Evolutionary conservation across 2,329 filamentous ascomycete species (phyloP).

Genomic region (Hymenoscyphus linearis): DNA sequence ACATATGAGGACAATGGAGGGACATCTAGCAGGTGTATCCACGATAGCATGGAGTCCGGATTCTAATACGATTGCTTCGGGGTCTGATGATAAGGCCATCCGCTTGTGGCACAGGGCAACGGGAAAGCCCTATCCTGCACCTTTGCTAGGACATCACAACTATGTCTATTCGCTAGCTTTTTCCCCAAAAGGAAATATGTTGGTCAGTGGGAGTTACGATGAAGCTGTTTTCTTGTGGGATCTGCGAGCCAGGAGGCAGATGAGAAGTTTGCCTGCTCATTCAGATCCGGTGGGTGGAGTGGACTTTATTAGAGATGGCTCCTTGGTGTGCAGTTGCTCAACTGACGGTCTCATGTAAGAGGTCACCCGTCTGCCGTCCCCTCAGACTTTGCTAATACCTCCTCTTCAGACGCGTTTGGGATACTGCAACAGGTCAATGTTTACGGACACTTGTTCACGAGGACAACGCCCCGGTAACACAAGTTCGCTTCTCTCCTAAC

Average conservation of each 20-base stretch:
- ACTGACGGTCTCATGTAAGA: constrained; percentile 81
- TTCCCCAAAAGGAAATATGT: constrained; percentile 95
- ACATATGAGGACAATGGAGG: constrained; percentile 83
- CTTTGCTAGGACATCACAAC: constrained; percentile 84
- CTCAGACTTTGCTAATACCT: constrained; percentile 7
- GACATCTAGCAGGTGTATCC: constrained; percentile 87
- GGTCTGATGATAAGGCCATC: constrained; percentile 94
- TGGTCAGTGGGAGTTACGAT: constrained; percentile 92
- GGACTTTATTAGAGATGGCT: constrained; percentile 89
- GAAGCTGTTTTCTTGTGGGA: constrained; percentile 98
- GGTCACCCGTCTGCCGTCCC: not conserved
- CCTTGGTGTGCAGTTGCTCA: constrained; percentile 84
- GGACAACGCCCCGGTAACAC: constrained; percentile 85
- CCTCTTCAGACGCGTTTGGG: constrained; percentile 74
- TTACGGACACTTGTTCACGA: constrained; percentile 92
- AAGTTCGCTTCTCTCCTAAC: constrained; percentile 89
- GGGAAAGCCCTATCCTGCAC: constrained; percentile 46
- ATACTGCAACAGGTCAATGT: constrained; percentile 91
- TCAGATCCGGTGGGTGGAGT: constrained; percentile 92
- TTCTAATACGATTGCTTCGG: constrained; percentile 78
- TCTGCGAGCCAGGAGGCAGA: constrained; percentile 76
- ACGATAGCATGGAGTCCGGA: constrained; percentile 94
- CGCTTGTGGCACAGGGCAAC: constrained; percentile 79
- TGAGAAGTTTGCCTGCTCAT: constrained; percentile 89
- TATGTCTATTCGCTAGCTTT: constrained; percentile 94